Percentiles rank a stretch among this genome's conserved stretches.
phyloP scores from a whole-genome alignment of 371 early-diverging fungal genomes.

The Sporodiniella umbellata region DNA sequence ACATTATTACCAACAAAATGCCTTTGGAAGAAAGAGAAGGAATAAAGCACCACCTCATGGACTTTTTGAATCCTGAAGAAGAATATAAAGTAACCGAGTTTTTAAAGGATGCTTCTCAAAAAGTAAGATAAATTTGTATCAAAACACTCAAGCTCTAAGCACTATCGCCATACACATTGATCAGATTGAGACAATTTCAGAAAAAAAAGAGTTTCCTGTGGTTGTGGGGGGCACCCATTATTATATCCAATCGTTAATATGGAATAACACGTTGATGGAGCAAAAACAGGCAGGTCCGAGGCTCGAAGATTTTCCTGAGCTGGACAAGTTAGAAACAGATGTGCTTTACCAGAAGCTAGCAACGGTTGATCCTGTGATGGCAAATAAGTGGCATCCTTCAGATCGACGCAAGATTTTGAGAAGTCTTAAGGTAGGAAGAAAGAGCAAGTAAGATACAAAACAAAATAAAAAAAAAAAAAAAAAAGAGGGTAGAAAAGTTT shows the following conservation, averaged over 20 bases:
- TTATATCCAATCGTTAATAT: slow-evolving; percentile 88
- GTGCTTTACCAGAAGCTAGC: slow-evolving; percentile 60
- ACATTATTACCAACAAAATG: slow-evolving; percentile 93
- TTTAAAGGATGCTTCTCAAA: slow-evolving; percentile 68
- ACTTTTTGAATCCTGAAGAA: slow-evolving; percentile 65
- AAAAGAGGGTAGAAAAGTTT: too few species aligned
- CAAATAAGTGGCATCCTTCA: slow-evolving; percentile 88
- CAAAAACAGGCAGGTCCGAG: slow-evolving; percentile 9
- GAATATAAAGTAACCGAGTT: slow-evolving; percentile 91
- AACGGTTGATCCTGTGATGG: slow-evolving; percentile 84
- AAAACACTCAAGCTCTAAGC: too few species aligned
- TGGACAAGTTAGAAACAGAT: slow-evolving; percentile 40
- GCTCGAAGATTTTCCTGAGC: slow-evolving; percentile 20
- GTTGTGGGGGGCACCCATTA: slow-evolving; percentile 97
- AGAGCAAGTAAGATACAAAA: not conserved
- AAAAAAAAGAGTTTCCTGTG: slow-evolving; percentile 70
- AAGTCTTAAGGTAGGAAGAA: slow-evolving; percentile 63
- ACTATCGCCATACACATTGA: not conserved
- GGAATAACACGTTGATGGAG: slow-evolving; percentile 66
- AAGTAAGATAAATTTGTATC: too few species aligned
- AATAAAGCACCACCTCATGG: slow-evolving; percentile 86
- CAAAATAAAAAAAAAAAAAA: not conserved
- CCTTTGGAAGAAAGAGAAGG: slow-evolving; percentile 66
- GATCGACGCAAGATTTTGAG: slow-evolving; percentile 85
- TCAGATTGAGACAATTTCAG: slow-evolving; percentile 71